Conservation (phyloP, 2,329 filamentous ascomycete genomes). For the Westerdykella sp. region DNA sequence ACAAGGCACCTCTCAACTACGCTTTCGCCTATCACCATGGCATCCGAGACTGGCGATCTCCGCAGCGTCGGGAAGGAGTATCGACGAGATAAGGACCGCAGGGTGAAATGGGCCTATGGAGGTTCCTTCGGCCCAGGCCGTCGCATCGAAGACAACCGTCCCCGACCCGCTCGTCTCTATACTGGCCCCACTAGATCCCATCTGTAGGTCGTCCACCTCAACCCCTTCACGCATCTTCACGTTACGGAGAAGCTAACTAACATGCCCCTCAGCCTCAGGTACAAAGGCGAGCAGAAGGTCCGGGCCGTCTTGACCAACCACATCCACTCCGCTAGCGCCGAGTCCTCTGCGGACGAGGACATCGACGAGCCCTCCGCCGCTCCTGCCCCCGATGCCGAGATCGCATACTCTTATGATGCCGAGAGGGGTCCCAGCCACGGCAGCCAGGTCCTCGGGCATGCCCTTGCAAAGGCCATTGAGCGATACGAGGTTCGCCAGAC, state of each 20-base stretch:
- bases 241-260: background rate
- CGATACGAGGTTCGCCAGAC: constrained; percentile 56
- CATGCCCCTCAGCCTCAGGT: background rate
- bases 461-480: constrained; percentile 53
- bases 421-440: constrained; percentile 46
- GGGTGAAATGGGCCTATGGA: constrained; percentile 48
- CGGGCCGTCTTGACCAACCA: constrained; percentile 39
- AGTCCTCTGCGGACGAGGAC: constrained; percentile 42
- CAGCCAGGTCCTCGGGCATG: constrained; percentile 52
- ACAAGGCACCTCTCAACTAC: constrained; percentile 8
- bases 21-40: constrained; percentile 32
- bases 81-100: constrained; percentile 46
- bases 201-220: constrained; percentile 12
- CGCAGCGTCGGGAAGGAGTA: constrained; percentile 49
- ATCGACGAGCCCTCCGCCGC: constrained; percentile 41
- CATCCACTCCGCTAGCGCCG: constrained; percentile 37
- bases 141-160: constrained; percentile 29
- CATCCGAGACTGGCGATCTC: constrained; percentile 47
- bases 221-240: background rate
- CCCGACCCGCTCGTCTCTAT: constrained; percentile 32
- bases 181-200: constrained; percentile 17
- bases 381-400: constrained; percentile 42
- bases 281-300: constrained; percentile 15
- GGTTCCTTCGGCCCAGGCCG: constrained; percentile 35
- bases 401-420: constrained; percentile 52